phyloP scores from a whole-genome alignment of 2,329 filamentous ascomycete genomes.

The Fusarium sp. region DNA sequence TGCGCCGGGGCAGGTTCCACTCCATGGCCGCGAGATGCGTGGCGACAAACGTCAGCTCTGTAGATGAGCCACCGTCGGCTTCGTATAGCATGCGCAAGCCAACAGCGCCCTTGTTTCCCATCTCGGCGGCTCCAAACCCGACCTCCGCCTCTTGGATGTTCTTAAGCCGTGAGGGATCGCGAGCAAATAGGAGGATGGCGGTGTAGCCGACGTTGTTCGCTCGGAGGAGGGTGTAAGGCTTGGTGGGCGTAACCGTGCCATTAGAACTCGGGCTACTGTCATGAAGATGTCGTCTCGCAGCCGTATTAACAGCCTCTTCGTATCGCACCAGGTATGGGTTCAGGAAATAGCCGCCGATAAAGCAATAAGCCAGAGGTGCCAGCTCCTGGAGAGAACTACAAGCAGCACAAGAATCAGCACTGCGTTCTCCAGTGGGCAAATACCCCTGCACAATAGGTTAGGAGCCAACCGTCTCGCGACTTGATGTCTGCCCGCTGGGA shows the following conservation, averaged over 20 bases:
- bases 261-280: slow-evolving; percentile 14
- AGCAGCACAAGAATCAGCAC: slow-evolving; percentile 40
- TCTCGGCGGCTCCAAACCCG: slow-evolving; percentile 85
- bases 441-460: slow-evolving; percentile 2
- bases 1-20: slow-evolving; percentile 78
- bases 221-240: slow-evolving; percentile 76
- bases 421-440: slow-evolving; percentile 19
- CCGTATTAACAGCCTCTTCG: slow-evolving; percentile 77
- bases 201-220: slow-evolving; percentile 89
- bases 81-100: slow-evolving; percentile 77
- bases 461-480: slow-evolving; percentile 3
- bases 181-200: slow-evolving; percentile 85
- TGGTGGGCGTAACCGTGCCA: slow-evolving; percentile 38
- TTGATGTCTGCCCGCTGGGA: slow-evolving; percentile 21
- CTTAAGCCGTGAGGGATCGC: slow-evolving; percentile 69
- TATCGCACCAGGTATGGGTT: slow-evolving; percentile 80
- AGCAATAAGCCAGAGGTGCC: slow-evolving; percentile 84
- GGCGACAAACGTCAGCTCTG: slow-evolving; percentile 85
- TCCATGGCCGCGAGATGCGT: slow-evolving; percentile 94
- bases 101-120: slow-evolving; percentile 96
- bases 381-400: slow-evolving; percentile 87
- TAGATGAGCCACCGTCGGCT: slow-evolving; percentile 50
- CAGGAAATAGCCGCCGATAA: slow-evolving; percentile 86
- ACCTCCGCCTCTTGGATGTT: slow-evolving; percentile 82
- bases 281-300: slow-evolving; percentile 49